Conservation (phyloP, 208 protist genomes). For the Trypanosoma lewisi region DNA sequence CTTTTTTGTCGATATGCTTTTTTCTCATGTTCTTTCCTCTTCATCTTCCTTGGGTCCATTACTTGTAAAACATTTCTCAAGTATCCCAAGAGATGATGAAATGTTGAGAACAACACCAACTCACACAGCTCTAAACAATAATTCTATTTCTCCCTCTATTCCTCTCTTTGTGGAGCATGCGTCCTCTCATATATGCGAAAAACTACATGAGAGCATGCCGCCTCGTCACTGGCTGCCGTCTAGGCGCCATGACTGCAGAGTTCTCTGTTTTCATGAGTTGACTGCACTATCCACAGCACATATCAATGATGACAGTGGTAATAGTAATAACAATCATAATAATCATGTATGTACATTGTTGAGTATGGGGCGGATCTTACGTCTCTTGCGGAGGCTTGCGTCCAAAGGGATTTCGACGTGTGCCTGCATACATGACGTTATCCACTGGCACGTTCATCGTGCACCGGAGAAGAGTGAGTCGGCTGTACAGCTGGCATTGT, state of each 20-base stretch:
- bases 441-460: constrained; percentile 5
- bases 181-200: neutral
- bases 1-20: constrained; percentile 6
- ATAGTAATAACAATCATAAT: too few species aligned
- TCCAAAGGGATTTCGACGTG: neutral
- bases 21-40: neutral
- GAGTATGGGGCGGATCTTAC: neutral
- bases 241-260: neutral
- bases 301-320: too few species aligned
- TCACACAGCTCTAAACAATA: too few species aligned
- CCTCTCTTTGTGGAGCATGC: neutral
- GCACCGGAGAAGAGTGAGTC: constrained; percentile 1
- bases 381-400: neutral
- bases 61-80: constrained; percentile 8
- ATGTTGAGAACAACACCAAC: neutral
- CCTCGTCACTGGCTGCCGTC: constrained; percentile 7
- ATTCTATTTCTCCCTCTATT: too few species aligned
- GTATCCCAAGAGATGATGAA: constrained; percentile 5
- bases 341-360: too few species aligned
- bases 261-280: constrained; percentile 21
- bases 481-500: constrained; percentile 10
- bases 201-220: constrained; percentile 3
- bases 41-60: neutral
- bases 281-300: too few species aligned
- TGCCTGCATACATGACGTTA: neutral